Evolutionary conservation across 1,139 yeast genomes (phyloP), one percentile per base, ranked within the genome.

Genomic region (Hyphopichia fennica): DNA sequence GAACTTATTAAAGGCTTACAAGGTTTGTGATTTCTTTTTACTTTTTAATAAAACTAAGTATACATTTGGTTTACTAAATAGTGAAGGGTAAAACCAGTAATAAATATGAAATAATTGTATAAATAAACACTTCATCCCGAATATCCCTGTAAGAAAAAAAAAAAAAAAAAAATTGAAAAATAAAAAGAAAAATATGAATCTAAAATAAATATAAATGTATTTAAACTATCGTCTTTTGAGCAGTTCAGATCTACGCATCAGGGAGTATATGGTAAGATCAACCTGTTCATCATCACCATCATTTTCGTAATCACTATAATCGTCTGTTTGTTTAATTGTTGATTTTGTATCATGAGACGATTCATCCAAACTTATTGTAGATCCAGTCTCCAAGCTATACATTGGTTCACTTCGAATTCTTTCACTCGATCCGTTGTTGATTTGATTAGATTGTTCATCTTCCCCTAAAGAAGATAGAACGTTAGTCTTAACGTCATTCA

Each of bases 1-100:
- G 79, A 77, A 45, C 57, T 81, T 43, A 70, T 80, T 41, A 74
- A 72, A 52, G 83, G 81, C 4, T 65, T 73, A 51, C 73, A 68
- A 45, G 57, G 61, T 6, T 54, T 61, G 18, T 23, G 17, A 20
- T 19, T 25, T 11, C 4, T 10, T 25, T 25, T 25, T 3, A 11
- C 4, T 25, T 25, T 3, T 5, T 22, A 22, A 22, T 25, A 10
- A 25, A 25, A 25, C 11, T 4, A 9, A 8, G 11, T 7, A 25
- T 25, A 25, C 28, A 25, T 25, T 10, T n/a, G 28, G 28, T n/a
- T 25, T 25, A 9, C 4, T 25, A 25, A 25, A 25, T 7, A 7
- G 8, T 9, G 9, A 20, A 20, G n/a, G n/a, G n/a, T n/a, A n/a
- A 5, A 25, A 7, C 28, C 28, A 25, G 11, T 7, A 7, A 25